These are phyloP conservation scores for Castanospermum australe DNA, from an alignment of 306 rosid species.

Conservation along the genomic window DNA sequence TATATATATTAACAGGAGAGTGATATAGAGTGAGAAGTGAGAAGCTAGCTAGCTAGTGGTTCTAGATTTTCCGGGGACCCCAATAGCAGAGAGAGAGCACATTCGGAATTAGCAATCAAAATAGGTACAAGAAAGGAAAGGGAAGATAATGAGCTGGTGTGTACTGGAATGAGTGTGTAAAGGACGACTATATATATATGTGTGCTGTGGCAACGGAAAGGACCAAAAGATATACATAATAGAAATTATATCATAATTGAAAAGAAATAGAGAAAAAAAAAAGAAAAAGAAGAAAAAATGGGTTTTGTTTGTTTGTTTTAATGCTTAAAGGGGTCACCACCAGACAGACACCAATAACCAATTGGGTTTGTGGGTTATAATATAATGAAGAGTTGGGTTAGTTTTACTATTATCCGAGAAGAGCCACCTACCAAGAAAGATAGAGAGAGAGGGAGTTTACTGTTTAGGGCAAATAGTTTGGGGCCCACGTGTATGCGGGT, in stretches of 20 bases:
- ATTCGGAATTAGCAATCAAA: no score
- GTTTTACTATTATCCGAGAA: conserved; percentile 42
- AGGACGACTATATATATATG: conserved; percentile 56
- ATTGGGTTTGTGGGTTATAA: conserved; percentile 7
- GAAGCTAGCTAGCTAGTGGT: conserved; percentile 22
- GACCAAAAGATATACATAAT: conserved; percentile 29
- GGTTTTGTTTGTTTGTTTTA: conserved; percentile 12
- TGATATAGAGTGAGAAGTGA: conserved; percentile 11
- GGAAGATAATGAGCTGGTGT: conserved; percentile 28
- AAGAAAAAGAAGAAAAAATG: no score
- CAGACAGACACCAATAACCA: conserved; percentile 36
- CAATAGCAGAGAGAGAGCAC: conserved; percentile 29
- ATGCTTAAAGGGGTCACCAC: conserved; percentile 23
- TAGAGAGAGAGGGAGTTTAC: conserved; percentile 32
- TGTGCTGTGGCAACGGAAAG: conserved; percentile 41
- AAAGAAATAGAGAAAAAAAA: neutral
- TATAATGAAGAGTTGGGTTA: conserved; percentile 25
- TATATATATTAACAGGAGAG: no score
- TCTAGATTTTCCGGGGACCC: conserved; percentile 22
- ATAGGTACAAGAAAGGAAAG: conserved; percentile 16
- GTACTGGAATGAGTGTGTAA: conserved; percentile 54
- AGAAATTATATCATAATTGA: neutral
- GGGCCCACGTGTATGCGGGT: conserved; percentile 48
- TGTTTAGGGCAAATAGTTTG: conserved; percentile 15
- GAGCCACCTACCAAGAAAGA: conserved; percentile 53